Base-by-base conservation (phyloP, 2,329 filamentous ascomycete species). In the Epichloe coenophiala region DNA sequence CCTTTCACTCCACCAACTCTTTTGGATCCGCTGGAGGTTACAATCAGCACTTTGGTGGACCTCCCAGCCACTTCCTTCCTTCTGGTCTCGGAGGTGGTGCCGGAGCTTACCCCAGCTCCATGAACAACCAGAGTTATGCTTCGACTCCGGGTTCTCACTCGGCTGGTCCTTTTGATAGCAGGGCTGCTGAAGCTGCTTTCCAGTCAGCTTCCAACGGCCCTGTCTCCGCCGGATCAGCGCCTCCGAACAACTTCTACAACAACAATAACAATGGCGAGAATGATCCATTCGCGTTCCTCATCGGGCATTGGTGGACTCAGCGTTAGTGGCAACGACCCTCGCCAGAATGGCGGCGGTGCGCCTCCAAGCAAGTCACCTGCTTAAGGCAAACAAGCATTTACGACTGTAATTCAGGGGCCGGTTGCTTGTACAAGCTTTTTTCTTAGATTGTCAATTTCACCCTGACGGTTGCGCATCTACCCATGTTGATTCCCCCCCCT, bases 121-220 rank as follows among this genome's bases (percentile, higher is more conserved):
- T 96, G 69, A 87, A 88, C 66, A 87, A 84, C 38, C 86, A 89
- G 60, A 65, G 64, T 43, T 95, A 83, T 56, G 83, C 83, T 52
- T 84, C 86, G 42, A 83, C 82, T 50, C 85, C 83, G 39, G 81
- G 83, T 48, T 84, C 88, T 59, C 88, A 93, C 68, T 86, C 86
- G 23, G 86, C 86, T 41, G 86, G 88, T 12, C 85, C 85, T 5
- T 97, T 98, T 62, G 90, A 95, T 64, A 94, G 89, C 72, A 87
- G 90, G 55, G 86, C 88, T 55, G 88, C 91, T 15, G 91, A 97
- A 71, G 89, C 89, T 54, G 91, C 93, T 27, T 98, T 98, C 74
- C 87, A 88, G 64, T 87, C 86, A 40, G 89, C 88, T 39, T 84
- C 84, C 59, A 91, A 93, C 59, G 87, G 86, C 51, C 84, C 84